Evolutionary conservation across 805 yeast genomes (phyloP).

Genomic region (Spathaspora arborariae): DNA sequence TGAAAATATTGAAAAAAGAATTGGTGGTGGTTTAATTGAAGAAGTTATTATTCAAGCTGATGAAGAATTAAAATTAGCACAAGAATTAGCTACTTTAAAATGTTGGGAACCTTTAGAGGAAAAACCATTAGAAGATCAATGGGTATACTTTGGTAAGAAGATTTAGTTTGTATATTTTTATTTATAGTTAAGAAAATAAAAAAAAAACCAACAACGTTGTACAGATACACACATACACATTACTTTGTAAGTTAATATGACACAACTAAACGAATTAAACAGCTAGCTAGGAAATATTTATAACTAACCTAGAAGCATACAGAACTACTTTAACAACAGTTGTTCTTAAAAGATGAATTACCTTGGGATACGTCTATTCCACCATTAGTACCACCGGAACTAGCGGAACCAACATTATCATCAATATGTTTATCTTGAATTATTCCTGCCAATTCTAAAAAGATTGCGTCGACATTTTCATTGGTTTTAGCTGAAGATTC

Average conservation of each 20-base stretch:
- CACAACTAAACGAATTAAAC: background rate
- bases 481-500: slow-evolving; percentile 97
- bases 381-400: slow-evolving; percentile 15
- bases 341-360: slow-evolving; percentile 23
- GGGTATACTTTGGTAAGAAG: slow-evolving; percentile 76
- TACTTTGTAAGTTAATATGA: background rate
- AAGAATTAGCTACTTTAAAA: slow-evolving; percentile 65
- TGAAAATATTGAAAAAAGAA: slow-evolving; percentile 64
- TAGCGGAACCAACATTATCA: slow-evolving; percentile 28
- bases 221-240: background rate
- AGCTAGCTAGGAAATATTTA: background rate
- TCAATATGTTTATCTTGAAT: slow-evolving; percentile 74
- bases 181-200: background rate
- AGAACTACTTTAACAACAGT: slow-evolving; percentile 33
- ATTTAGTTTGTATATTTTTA: slow-evolving; percentile 25
- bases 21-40: slow-evolving; percentile 82
- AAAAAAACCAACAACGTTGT: background rate
- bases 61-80: slow-evolving; percentile 69
- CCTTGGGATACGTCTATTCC: slow-evolving; percentile 40
- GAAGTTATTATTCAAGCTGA: slow-evolving; percentile 79
- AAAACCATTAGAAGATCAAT: slow-evolving; percentile 75
- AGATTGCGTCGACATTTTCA: slow-evolving; percentile 86
- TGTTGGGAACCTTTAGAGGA: slow-evolving; percentile 80
- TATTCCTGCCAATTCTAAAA: slow-evolving; percentile 81
- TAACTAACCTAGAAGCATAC: too few relatives aligned